Percentiles rank a stretch among this genome's conserved stretches.
Conservation (phyloP, 768 basidiomycete species). For the Termitomyces sp. region DNA sequence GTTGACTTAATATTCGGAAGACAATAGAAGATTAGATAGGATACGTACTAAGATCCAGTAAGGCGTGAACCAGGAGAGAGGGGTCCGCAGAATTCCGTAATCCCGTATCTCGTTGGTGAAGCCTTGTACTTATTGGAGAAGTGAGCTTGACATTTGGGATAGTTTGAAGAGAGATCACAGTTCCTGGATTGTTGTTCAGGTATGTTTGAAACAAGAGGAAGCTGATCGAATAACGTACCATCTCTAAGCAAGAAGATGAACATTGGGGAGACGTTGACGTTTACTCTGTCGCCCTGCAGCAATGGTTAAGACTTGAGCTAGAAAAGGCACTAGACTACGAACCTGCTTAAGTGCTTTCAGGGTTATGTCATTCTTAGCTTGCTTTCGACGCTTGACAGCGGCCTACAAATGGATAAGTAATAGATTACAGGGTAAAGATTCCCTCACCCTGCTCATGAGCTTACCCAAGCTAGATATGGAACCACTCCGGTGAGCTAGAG, state of each 20-base stretch:
- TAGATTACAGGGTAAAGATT: neutral
- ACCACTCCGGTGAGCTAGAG: neutral
- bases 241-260: conserved; percentile 62
- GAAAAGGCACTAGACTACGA: neutral
- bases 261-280: conserved; percentile 51
- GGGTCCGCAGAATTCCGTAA: conserved; percentile 60
- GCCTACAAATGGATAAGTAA: conserved; percentile 5
- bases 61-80: conserved; percentile 60
- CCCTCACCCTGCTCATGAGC: conserved; percentile 8
- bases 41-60: conserved; percentile 52
- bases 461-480: conserved; percentile 10
- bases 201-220: neutral
- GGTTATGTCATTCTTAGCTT: conserved; percentile 9
- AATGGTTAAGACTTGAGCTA: neutral
- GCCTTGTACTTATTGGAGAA: conserved; percentile 48
- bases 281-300: conserved; percentile 41
- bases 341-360: conserved; percentile 17
- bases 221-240: conserved; percentile 25
- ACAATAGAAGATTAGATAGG: neutral
- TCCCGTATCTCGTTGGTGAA: conserved; percentile 53
- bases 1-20: neutral
- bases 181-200: conserved; percentile 27
- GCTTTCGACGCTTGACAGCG: conserved; percentile 9
- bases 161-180: conserved; percentile 54
- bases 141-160: conserved; percentile 40